Evolutionary conservation across 345 rosid species (phyloP), one percentile per base, ranked within the genome.

Genomic region (Isatis tinctoria): DNA sequence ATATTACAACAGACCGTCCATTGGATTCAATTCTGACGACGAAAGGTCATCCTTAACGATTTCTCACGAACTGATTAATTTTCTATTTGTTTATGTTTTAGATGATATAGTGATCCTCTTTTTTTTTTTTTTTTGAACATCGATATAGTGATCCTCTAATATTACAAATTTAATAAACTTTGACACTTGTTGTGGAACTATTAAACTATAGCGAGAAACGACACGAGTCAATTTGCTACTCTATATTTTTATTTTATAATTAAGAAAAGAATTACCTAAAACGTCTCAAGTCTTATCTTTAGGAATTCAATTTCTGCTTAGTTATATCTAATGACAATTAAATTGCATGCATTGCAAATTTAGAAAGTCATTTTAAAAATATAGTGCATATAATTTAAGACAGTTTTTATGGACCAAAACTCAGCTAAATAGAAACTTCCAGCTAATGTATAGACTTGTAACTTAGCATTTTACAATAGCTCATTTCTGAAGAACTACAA

Each of bases 201-300:
- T 41, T 53, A 22, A 54, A n/a, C n/a, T n/a, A n/a, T n/a, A 53
- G 45, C 54, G 28, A 41, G 70, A 52, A 54, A 41, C 35, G 76
- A 64, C 65, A 64, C 39, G 47, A 73, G 77, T 73, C 71, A 73
- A 73, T 43, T 64, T 64, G 48, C 10, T 54, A 64, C 64, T 18
- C 54, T 53, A 16, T 4, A 18, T 2, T 5, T 28, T 61, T 37
- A 28, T 5, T 28, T 61, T 37, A 28, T 49, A 30, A 63, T 60
- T 16, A 37, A 60, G 5, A 43, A 70, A 32, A n/a, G 0, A 16
- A 27, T 28, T 37, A 10, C 12, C 14, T 37, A 52, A 39, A 62
- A 72, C 35, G 76, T 17, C 61, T 72, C 60, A 48, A 49, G 47
- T 27, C 20, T 32, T 30, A 28, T 45, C 49, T 45, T 60, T 43